Conservation (phyloP, 2,329 filamentous ascomycete species). For the Albifimbria verrucaria region DNA sequence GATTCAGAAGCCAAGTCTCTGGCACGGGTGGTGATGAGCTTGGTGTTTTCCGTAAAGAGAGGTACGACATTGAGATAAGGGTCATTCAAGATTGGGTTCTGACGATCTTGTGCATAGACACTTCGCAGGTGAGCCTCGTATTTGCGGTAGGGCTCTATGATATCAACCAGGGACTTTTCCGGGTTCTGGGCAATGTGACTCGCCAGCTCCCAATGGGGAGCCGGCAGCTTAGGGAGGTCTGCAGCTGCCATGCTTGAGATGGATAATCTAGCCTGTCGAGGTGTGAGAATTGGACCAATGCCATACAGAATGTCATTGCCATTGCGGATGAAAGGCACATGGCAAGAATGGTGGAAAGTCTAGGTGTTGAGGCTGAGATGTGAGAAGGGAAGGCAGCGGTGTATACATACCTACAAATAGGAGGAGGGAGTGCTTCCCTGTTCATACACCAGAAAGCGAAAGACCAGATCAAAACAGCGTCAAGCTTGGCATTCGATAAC, state of each 20-base stretch:
- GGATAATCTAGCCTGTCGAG: neutral
- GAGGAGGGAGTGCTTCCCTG: too few relatives aligned
- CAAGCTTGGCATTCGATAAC: too few relatives aligned
- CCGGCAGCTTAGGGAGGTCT: slow-evolving; percentile 43
- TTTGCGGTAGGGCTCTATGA: slow-evolving; percentile 63
- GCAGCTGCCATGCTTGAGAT: neutral
- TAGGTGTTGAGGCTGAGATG: too few relatives aligned
- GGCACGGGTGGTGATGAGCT: slow-evolving; percentile 58
- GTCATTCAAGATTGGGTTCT: slow-evolving; percentile 54
- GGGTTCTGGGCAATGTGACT: slow-evolving; percentile 54
- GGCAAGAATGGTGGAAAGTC: too few relatives aligned
- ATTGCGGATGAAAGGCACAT: too few relatives aligned
- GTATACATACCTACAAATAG: too few relatives aligned
- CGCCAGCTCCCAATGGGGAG: slow-evolving; percentile 40
- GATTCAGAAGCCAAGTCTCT: slow-evolving; percentile 57
- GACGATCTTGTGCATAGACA: slow-evolving; percentile 65
- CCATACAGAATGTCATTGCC: too few relatives aligned
- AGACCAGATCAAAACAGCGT: too few relatives aligned
- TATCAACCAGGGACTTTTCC: slow-evolving; percentile 49
- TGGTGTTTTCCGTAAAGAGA: slow-evolving; percentile 57
- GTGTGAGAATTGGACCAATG: too few relatives aligned
- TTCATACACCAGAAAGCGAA: too few relatives aligned
- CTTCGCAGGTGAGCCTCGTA: slow-evolving; percentile 66
- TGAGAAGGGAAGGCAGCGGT: too few relatives aligned
- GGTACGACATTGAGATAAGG: slow-evolving; percentile 62